Base-by-base conservation (phyloP, 495 filamentous ascomycete species). In the Xylaria telfairii region DNA sequence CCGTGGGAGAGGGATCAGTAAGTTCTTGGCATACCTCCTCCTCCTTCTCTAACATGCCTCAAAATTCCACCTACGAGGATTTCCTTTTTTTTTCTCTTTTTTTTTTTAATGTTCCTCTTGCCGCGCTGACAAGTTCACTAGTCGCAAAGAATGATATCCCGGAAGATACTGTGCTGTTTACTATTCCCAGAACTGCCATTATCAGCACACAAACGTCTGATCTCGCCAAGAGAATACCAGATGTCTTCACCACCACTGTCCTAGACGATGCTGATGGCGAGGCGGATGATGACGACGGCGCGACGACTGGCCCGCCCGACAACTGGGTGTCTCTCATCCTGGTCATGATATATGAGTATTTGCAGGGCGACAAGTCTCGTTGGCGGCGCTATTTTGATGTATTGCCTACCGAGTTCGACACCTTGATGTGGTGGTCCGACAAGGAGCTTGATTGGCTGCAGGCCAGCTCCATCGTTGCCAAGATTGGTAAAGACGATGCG, bases 371-470 rank as follows among this genome's bases (percentile, higher is more conserved):
- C 0, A 76, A 82, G 1, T 96, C 93, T 1, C 77, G 75, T 44
- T 98, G 94, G 95, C 86, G 86, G 30, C 88, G 90, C 0, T 98
- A 98, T 81, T 88, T 97, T 71, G 84, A 87, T n/a, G 83, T 98
- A 49, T 83, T 98, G 15, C 95, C 94, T 0, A 74, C 76, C n/a
- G 76, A 86, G 24, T 96, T 98, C 71, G 87, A 97, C 79, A 97
- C 93, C 2, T 84, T 96, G 73, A 96, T 97, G 88, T 98, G 95
- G 81, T 98, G 95, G 95, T 87, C 90, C 2, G 76, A 85, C 8
- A 77, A 81, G 0, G 94, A 97, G 79, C 82, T 97, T 19, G 77
- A 80, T 3, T 86, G 92, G 73, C 87, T 98, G 26, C 92, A 94
- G 79, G 92, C 88, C 21, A 94, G 92, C 73, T 87, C 91, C 4